These are phyloP conservation scores for Ophiostoma montium DNA, from an alignment of 2,329 filamentous ascomycete species.

Conservation along the genomic window DNA sequence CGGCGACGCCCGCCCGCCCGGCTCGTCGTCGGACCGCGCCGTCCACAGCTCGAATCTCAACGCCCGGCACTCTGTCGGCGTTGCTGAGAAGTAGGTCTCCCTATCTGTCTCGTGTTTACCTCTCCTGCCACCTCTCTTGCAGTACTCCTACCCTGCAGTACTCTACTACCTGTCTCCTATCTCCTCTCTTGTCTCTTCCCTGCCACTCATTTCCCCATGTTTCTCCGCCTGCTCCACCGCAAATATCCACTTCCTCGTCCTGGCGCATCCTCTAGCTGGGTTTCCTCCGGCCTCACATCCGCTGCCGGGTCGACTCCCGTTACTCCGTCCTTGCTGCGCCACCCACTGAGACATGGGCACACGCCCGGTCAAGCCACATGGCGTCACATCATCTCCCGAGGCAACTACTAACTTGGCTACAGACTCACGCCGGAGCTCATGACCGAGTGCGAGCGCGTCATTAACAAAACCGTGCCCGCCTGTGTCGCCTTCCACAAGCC, in stretches of 20 bases:
- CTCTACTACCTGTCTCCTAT: not conserved
- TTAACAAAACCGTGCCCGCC: slow-evolving; percentile 45
- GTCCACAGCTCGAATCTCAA: slow-evolving; percentile 28
- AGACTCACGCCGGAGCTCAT: slow-evolving; percentile 43
- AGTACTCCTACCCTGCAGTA: no score
- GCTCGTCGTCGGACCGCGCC: slow-evolving; percentile 28
- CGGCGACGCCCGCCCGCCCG: slow-evolving; percentile 31
- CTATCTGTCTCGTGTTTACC: not conserved
- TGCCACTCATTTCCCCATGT: slow-evolving; percentile 1
- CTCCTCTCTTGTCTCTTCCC: not conserved
- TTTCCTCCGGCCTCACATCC: not conserved
- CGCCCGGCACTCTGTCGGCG: slow-evolving; percentile 33
- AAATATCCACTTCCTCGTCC: not conserved
- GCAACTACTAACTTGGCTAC: slow-evolving; percentile 9
- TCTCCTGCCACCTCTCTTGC: not conserved
- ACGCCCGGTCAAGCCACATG: not conserved
- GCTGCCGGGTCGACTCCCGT: not conserved
- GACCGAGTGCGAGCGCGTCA: slow-evolving; percentile 45
- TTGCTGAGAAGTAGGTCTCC: slow-evolving; percentile 40
- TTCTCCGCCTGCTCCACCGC: not conserved
- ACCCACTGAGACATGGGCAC: slow-evolving; percentile 4
- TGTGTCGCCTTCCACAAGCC: slow-evolving; percentile 51
- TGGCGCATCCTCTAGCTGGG: not conserved
- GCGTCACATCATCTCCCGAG: no score
- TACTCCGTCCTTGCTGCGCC: not conserved